Evolutionary conservation across 768 basidiomycete genomes (phyloP).

Genomic region (Suillus lakei): DNA sequence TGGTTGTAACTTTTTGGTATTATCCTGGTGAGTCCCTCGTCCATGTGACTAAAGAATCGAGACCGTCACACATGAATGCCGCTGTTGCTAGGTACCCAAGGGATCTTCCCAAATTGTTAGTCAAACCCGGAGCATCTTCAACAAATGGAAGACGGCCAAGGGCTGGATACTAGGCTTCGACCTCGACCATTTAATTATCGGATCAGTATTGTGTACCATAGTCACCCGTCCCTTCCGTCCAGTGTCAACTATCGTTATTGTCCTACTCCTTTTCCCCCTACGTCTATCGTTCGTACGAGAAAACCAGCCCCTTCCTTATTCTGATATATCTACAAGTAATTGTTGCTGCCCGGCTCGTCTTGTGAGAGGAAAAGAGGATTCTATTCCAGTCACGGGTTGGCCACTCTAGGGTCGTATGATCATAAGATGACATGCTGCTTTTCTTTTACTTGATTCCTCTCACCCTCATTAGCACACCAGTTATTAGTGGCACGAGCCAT

Average conservation of each 20-base stretch:
- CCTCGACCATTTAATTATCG: neutral
- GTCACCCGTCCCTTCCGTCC: neutral
- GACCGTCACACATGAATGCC: neutral
- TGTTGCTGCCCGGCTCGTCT: neutral
- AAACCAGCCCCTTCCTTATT: neutral
- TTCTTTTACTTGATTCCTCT: too few relatives aligned
- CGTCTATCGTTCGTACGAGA: neutral
- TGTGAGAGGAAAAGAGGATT: neutral
- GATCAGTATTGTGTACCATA: neutral
- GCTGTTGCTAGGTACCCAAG: neutral
- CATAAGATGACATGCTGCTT: neutral
- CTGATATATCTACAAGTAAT: neutral
- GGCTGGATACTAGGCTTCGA: neutral
- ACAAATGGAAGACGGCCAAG: too few relatives aligned
- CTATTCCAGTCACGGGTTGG: neutral
- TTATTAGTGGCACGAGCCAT: too few relatives aligned
- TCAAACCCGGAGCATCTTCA: neutral
- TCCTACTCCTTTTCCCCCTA: neutral
- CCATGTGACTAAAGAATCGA: too few relatives aligned
- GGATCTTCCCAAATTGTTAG: constrained; percentile 3
- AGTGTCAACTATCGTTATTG: neutral
- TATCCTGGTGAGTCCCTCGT: constrained; percentile 45
- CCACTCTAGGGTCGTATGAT: neutral
- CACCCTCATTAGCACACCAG: too few relatives aligned
- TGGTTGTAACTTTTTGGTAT: constrained; percentile 59